Evolutionary conservation across 345 rosid genomes (phyloP).

Genomic region (Aquilaria yunnanensis): DNA sequence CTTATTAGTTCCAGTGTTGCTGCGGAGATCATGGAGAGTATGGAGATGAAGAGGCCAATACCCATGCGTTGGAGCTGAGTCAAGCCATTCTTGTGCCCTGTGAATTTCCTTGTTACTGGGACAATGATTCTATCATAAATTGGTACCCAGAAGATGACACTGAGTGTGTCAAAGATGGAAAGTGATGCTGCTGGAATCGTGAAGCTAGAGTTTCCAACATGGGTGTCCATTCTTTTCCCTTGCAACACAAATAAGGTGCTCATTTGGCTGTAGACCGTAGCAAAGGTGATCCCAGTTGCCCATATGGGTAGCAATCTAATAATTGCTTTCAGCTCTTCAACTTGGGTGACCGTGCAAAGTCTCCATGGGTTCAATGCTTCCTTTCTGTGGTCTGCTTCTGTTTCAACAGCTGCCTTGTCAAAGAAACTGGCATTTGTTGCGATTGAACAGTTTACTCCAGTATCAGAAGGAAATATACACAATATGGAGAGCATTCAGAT

Average conservation of each 20-base stretch:
- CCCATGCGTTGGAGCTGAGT: slow-evolving; percentile 17
- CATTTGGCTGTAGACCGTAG: slow-evolving; percentile 11
- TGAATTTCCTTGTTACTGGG: slow-evolving; percentile 11
- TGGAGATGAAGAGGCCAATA: slow-evolving; percentile 14
- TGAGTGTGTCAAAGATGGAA: slow-evolving; percentile 14
- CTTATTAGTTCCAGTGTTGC: slow-evolving; percentile 6
- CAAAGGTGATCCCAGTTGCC: slow-evolving; percentile 12
- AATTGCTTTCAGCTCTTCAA: slow-evolving; percentile 15
- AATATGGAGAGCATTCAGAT: no score
- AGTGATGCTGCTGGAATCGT: slow-evolving; percentile 18
- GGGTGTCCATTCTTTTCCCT: slow-evolving; percentile 18
- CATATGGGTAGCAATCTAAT: slow-evolving; percentile 13
- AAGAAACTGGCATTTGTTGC: slow-evolving; percentile 7
- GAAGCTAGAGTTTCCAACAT: slow-evolving; percentile 5
- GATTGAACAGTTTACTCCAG: no score
- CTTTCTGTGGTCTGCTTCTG: slow-evolving; percentile 6
- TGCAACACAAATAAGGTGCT: slow-evolving; percentile 13
- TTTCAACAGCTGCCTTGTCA: slow-evolving; percentile 17
- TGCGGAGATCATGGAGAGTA: slow-evolving; percentile 9
- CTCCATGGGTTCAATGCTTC: slow-evolving; percentile 11
- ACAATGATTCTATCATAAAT: slow-evolving; percentile 17
- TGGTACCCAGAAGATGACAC: slow-evolving; percentile 19
- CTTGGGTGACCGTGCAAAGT: slow-evolving; percentile 14
- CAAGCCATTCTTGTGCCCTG: slow-evolving; percentile 8
- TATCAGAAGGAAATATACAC: no score